Evolutionary conservation across 495 filamentous ascomycete species (phyloP), one percentile per base, ranked within the genome.

Genomic region (Neurospora sp.): DNA sequence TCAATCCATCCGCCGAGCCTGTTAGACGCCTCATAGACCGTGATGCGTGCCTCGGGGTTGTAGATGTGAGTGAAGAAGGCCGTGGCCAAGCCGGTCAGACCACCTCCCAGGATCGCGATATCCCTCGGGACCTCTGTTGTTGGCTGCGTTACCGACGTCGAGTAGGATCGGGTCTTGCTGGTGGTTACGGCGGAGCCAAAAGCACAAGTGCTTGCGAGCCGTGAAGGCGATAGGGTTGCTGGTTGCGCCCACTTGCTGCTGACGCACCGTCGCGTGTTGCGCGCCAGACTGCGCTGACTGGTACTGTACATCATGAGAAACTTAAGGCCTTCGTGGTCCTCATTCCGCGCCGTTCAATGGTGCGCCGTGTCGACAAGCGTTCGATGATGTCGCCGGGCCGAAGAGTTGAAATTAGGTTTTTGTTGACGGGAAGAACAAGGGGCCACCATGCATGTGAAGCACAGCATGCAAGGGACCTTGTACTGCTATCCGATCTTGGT

Each of bases 1-100:
- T 90, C 80, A 9, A 98, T 81, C 96, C 96, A 98, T 39, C 96
- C 96, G 37, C 96, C 96, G 2, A 95, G 77, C 4, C 87, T 85
- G 9, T 83, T 71, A 3, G 84, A 86, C 31, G 87, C 88, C 78
- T 99, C 96, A 76, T 92, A 97, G 7, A 99, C 75, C 3, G 91
- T 94, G 72, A 98, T 87, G 65, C 76, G 70, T 59, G 88, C 85
- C 12, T 81, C 40, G 20, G 90, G 87, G 4, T 89, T 81, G 70
- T 87, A 80, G 61, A 87, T 87, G 7, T 88, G 78, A 18, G 97
- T 82, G 78, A 90, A 92, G 82, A 90, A 93, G 22, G 94, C 94
- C 41, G 89, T 86, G 38, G 92, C 88, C 69, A 99, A 88, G 42
- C 96, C 96, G 18, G 95, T 96, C 77, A 99, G 92, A 69, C 96